These are phyloP conservation scores for Aureobasidium namibiae DNA, from an alignment of 2,329 filamentous ascomycete species.

Conservation along the genomic window DNA sequence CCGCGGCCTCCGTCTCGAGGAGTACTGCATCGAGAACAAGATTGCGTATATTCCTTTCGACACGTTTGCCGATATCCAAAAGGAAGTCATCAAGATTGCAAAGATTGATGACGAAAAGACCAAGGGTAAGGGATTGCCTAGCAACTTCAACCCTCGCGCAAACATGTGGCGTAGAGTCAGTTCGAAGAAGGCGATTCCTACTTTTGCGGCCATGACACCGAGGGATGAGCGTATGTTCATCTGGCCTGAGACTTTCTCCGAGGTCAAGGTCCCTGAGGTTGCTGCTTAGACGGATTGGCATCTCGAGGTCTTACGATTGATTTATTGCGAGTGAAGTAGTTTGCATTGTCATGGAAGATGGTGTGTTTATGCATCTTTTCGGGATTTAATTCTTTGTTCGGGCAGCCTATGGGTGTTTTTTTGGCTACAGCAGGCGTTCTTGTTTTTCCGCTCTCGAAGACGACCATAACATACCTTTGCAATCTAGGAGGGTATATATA, in stretches of 20 bases:
- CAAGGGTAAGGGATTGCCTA: constrained; percentile 50
- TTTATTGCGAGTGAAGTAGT: background rate
- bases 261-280: constrained; percentile 12
- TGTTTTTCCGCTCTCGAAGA: background rate
- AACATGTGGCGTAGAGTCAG: constrained; percentile 59
- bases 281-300: background rate
- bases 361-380: background rate
- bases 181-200: constrained; percentile 47
- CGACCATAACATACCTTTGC: background rate
- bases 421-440: background rate
- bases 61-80: constrained; percentile 58
- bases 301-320: background rate
- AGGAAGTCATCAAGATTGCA: constrained; percentile 49
- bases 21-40: constrained; percentile 56
- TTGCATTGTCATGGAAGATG: constrained; percentile 5
- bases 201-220: constrained; percentile 44
- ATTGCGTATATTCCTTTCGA: constrained; percentile 56
- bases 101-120: constrained; percentile 55
- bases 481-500: background rate
- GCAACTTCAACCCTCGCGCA: constrained; percentile 57
- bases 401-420: background rate
- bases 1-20: constrained; percentile 55
- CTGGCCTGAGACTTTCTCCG: constrained; percentile 50
- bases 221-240: constrained; percentile 50
- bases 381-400: background rate